Base-by-base conservation (phyloP, 192 early-diverging fungal species). In the Backusella macrospora region DNA sequence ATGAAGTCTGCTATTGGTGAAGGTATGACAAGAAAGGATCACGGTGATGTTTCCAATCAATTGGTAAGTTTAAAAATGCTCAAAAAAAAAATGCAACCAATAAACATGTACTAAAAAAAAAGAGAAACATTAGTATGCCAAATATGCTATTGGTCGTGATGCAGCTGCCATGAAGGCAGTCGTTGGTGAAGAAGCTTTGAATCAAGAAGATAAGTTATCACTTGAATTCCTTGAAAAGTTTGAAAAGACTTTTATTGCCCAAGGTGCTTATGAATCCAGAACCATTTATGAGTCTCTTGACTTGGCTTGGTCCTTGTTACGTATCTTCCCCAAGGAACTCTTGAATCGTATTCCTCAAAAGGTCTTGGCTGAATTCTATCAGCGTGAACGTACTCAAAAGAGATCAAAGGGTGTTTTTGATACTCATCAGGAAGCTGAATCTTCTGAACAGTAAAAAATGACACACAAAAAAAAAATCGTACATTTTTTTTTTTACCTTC, bases 291-390 rank as follows among this genome's bases (percentile, higher is more conserved):
- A 99, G 77, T 95, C 93, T 12, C 86, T 99, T 65, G 98, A 99
- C 76, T 76, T 96, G 69, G 98, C 98, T n/a, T 99, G 98, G 98
- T 95, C 94, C 23, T 86, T 99, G 65, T 86, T 99, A 48, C 93
- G 98, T 76, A 97, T 99, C 80, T 99, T 99, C 93, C 98, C 98
- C 75, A 99, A 99, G 92, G 98, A 99, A 81, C 90, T 98, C 91
- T 90, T 99, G 44, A 99, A 99, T 88, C 94, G 98, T 77, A 98
- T 99, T 79, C 96, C 98, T 71, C 93, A 96, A 75, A 96, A 98
- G 75, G 79, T 98, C 59, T 86, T 99, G 59, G 89, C 90, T 70
- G 98, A 99, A 81, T 99, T 86, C 76, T 99, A 99, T 84, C 92
- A 93, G 52, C 91, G 96, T 72, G 92, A 90, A 18, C 86, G 89